Base-by-base conservation (phyloP, 805 yeast species). In the Wickerhamiella allomyrinae region DNA sequence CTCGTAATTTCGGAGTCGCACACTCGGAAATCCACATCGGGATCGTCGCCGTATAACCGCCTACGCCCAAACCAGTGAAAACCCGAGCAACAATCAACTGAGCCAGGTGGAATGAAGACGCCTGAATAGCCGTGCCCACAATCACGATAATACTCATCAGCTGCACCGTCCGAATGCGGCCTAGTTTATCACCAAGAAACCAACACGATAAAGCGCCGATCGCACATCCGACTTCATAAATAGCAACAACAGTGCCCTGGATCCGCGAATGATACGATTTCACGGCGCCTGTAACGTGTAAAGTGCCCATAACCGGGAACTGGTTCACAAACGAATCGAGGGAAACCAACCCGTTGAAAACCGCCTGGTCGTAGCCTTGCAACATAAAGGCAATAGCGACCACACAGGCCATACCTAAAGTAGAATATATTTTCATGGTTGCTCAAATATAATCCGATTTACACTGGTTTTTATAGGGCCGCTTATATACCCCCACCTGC, bases 1-100 rank as follows among this genome's bases (percentile, higher is more conserved):
- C 85, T 61, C 85, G 70, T 48, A 64, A 65, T 42, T 67, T 68
- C 3, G 81, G 68, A 39, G 68, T 68, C 22, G 81, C 69, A 56
- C 76, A 69, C 59, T 80, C 91, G 1, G 85, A 66, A 52, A 77
- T 82, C 74, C 81, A 80, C 47, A 78, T 76, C 7, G 89, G 87
- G 44, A 77, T 76, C 22, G 84, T 77, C 11, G 84, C 73, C 9
- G 84, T 76, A 56, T 73, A 72, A 52, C 77, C 60, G 43, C 87
- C 87, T 43, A 74, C 76, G 50, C 86, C 87, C 37, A 77, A 49
- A 45, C 89, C 83, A 6, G 79, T 70, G 11, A 76, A 56, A 38
- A 76, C 70, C 61, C 91, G 69, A 14, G 81, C 86, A 45, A 77
- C 60, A 40, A 79, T 73, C 41, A 81, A 73, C 53, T 78, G 85